Base-by-base conservation (phyloP, 208 protist genomes). In the Trypanosoma boissoni region DNA sequence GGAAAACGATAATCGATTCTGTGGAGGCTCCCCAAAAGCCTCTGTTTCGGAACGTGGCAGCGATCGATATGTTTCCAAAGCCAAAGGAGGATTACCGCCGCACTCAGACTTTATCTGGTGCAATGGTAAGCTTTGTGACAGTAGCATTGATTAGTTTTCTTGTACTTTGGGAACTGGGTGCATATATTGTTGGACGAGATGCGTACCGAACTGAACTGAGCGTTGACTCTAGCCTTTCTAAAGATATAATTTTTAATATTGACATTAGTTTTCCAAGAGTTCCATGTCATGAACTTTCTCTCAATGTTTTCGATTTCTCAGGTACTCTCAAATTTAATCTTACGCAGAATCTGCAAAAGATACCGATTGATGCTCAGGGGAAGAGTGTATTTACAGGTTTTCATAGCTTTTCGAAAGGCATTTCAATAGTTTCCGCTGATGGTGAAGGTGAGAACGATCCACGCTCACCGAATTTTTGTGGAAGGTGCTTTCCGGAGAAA, bases 211-310 rank as follows among this genome's bases (percentile, higher is more conserved):
- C 80, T 1, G 75, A 85, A 37, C 63, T 93, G 5, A 74, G 75
- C 9, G 68, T 94, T 24, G 86, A 92, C 57, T 70, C 62, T 10
- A 64, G 46, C 18, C 31, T 64, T 37, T 55, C 65, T 14, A 68
- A 74, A 12, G 64, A 84, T 46, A 77, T 94, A 58, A 44, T 50
- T 1, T 68, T 96, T 9, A 74, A 96, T 49, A 68, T 96, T 18
- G 83, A 96, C 45, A 77, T 96, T 18, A 71, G 70, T 23, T 94
- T 96, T 49, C 84, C 84, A 0, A 50, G 46, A 18, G 62, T 87
- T 5, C 45, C 42, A 1, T 96, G 89, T 52, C 55, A 92, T 55
- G 64, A 72, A 16, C 58, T 94, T n/a, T 88, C 69, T 31, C 41
- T 96, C 3, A 83, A 91, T 60, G 57, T 85, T 9, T 50, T 90